These are phyloP conservation scores for Metarhizium anisopliae DNA, from an alignment of 2,329 filamentous ascomycete genomes.

Conservation along the genomic window DNA sequence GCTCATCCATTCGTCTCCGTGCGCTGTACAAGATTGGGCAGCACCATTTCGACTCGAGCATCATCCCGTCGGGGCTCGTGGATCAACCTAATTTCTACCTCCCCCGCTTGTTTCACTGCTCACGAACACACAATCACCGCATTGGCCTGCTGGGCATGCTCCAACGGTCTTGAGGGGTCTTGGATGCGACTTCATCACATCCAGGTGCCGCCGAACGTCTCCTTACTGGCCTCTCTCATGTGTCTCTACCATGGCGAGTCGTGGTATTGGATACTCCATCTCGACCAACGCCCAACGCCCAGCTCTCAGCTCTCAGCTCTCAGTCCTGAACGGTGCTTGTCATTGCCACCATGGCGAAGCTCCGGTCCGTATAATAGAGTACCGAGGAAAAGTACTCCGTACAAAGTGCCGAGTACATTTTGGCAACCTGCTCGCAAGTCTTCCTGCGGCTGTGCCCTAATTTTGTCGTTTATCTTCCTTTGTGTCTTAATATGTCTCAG, in stretches of 20 bases:
- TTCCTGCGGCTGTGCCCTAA: background rate
- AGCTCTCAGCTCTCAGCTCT: background rate
- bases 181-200: background rate
- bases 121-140: background rate
- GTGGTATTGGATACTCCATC: background rate
- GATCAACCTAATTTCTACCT: background rate
- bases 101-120: slow-evolving; percentile 1
- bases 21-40: background rate
- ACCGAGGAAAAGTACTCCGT: no score
- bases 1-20: background rate
- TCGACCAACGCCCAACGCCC: background rate
- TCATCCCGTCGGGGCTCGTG: background rate
- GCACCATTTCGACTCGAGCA: background rate
- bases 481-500: slow-evolving; percentile 16
- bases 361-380: background rate
- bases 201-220: background rate
- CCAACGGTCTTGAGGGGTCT: background rate
- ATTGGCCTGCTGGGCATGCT: background rate
- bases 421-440: background rate
- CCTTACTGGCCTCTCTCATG: no score
- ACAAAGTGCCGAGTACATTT: background rate
- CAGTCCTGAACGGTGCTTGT: background rate
- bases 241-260: background rate
- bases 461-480: slow-evolving; percentile 7
- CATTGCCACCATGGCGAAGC: background rate